Conservation (phyloP, 768 basidiomycete species). For the Cantharellus cinnabarinus region DNA sequence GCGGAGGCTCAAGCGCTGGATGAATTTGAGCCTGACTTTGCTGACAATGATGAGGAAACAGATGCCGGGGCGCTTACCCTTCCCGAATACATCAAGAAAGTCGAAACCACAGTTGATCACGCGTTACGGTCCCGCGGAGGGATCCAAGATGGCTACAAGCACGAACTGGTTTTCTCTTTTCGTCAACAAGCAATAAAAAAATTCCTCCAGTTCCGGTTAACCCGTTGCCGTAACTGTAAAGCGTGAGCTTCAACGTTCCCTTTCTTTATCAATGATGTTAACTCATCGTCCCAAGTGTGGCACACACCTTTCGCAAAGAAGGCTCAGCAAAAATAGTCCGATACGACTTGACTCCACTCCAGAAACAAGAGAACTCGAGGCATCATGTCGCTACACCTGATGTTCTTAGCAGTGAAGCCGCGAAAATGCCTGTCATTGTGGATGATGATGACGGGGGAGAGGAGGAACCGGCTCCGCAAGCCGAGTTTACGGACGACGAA, state of each 20-base stretch:
- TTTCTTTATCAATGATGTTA: not conserved
- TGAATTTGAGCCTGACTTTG: slow-evolving; percentile 33
- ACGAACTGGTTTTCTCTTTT: slow-evolving; percentile 66
- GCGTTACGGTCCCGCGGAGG: slow-evolving; percentile 25
- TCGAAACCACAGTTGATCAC: slow-evolving; percentile 35
- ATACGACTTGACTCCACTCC: slow-evolving; percentile 45
- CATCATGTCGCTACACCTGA: slow-evolving; percentile 9
- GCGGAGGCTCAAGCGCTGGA: slow-evolving; percentile 64
- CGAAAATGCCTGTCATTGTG: slow-evolving; percentile 27
- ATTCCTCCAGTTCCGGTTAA: slow-evolving; percentile 51
- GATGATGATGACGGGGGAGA: slow-evolving; percentile 14
- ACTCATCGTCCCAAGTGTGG: slow-evolving; percentile 25
- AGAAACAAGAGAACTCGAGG: slow-evolving; percentile 50
- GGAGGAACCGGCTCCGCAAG: slow-evolving; percentile 24
- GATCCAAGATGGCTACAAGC: slow-evolving; percentile 74
- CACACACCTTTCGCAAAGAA: slow-evolving; percentile 84
- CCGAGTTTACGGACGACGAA: slow-evolving; percentile 31
- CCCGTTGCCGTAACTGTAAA: slow-evolving; percentile 57
- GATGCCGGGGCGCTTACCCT: no score
- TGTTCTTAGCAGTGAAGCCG: slow-evolving; percentile 26
- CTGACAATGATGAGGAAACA: slow-evolving; percentile 28
- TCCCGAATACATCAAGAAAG: slow-evolving; percentile 12
- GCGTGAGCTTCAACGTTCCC: slow-evolving; percentile 36
- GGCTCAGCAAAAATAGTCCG: slow-evolving; percentile 88
- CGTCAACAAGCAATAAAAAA: slow-evolving; percentile 67